Conservation (phyloP, 2,329 filamentous ascomycete species). For the Ascosphaera acerosa region DNA sequence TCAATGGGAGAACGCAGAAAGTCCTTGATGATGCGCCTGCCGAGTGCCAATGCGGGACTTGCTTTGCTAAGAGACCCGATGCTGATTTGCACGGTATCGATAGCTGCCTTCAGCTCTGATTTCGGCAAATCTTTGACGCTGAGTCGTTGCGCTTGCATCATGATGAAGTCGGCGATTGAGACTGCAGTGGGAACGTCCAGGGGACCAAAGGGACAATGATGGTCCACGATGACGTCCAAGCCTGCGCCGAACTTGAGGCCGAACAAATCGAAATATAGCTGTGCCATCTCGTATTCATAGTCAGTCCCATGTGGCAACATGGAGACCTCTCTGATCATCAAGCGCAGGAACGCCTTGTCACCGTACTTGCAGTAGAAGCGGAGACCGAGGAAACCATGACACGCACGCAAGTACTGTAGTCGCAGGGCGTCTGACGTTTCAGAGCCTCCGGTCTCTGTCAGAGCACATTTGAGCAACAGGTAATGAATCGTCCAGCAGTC, state of each 20-base stretch:
- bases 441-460: slow-evolving; percentile 34
- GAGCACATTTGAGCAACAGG: slow-evolving; percentile 39
- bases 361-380: slow-evolving; percentile 66
- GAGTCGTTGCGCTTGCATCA: slow-evolving; percentile 56
- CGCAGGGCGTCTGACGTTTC: slow-evolving; percentile 41
- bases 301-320: slow-evolving; percentile 50
- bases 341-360: slow-evolving; percentile 67
- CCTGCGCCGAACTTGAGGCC: slow-evolving; percentile 51
- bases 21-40: slow-evolving; percentile 55
- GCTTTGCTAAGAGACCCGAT: slow-evolving; percentile 52
- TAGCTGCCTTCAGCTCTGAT: slow-evolving; percentile 66
- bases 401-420: slow-evolving; percentile 51
- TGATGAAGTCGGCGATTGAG: slow-evolving; percentile 60
- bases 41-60: slow-evolving; percentile 60
- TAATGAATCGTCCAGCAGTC: slow-evolving; percentile 78
- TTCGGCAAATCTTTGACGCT: slow-evolving; percentile 79
- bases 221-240: slow-evolving; percentile 43
- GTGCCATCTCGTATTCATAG: slow-evolving; percentile 66
- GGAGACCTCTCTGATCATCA: slow-evolving; percentile 68
- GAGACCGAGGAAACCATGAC: slow-evolving; percentile 64
- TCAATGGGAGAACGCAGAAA: slow-evolving; percentile 68
- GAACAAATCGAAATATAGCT: slow-evolving; percentile 62
- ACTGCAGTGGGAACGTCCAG: slow-evolving; percentile 60
- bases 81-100: slow-evolving; percentile 78
- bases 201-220: slow-evolving; percentile 51